phyloP scores from a whole-genome alignment of 768 basidiomycete genomes.

The Psilocybe cyanescens region DNA sequence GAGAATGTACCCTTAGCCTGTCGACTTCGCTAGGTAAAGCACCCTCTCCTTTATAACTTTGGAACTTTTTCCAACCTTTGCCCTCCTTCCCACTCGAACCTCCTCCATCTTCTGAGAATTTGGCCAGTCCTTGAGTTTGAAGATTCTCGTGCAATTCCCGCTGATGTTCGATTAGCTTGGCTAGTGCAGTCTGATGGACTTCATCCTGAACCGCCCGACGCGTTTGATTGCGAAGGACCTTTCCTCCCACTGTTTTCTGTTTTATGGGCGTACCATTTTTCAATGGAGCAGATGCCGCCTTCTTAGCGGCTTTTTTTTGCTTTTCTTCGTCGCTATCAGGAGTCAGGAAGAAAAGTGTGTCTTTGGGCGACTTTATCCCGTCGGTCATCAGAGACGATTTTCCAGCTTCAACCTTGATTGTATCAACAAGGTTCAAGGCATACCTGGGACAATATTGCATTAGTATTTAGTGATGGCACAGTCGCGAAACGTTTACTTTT shows the following conservation, averaged over 20 bases:
- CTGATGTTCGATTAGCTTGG: conserved; percentile 89
- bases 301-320: conserved; percentile 58
- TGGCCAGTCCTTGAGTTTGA: conserved; percentile 80
- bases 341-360: conserved; percentile 86
- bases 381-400: conserved; percentile 77
- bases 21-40: conserved; percentile 88
- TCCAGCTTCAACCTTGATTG: conserved; percentile 74
- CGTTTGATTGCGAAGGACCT: conserved; percentile 89
- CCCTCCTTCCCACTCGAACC: conserved; percentile 81
- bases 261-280: conserved; percentile 73
- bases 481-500: conserved; percentile 58
- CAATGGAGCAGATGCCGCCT: conserved; percentile 51
- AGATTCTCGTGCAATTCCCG: conserved; percentile 74
- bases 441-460: conserved; percentile 54
- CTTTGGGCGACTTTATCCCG: conserved; percentile 82
- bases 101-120: conserved; percentile 82
- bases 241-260: conserved; percentile 77
- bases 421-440: conserved; percentile 87
- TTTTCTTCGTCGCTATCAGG: conserved; percentile 63
- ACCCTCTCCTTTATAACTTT: conserved; percentile 95
- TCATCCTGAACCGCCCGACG: conserved; percentile 88
- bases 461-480: not conserved
- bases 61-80: conserved; percentile 94
- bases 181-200: conserved; percentile 73
- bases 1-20: conserved; percentile 66